Conservation (phyloP, 1,284 basidiomycete genomes). For the Leccinum insolens region DNA sequence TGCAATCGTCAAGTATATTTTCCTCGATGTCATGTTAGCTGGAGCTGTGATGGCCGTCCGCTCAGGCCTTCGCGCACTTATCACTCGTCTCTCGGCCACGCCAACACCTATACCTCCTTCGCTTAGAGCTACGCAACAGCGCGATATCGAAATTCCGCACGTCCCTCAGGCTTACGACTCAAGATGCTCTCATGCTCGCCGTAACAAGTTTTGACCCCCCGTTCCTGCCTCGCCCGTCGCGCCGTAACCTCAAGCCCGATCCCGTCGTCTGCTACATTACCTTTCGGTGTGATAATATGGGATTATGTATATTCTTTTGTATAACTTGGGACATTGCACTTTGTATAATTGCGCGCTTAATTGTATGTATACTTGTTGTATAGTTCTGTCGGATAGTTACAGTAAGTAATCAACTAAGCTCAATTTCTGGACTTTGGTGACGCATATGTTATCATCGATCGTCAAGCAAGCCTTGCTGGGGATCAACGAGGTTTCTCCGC, state of each 20-base stretch:
- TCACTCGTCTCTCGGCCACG: constrained; percentile 16
- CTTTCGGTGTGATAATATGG: constrained; percentile 31
- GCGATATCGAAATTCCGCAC: constrained; percentile 4
- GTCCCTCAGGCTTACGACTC: constrained; percentile 13
- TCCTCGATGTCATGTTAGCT: constrained; percentile 25
- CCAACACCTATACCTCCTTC: constrained; percentile 25
- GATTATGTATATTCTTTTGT: constrained; percentile 38
- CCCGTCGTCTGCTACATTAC: constrained; percentile 18
- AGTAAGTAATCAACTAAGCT: neutral
- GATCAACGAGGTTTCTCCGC: neutral
- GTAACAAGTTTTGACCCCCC: constrained; percentile 6
- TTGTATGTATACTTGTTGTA: constrained; percentile 28
- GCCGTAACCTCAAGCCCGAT: constrained; percentile 27
- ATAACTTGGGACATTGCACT: constrained; percentile 22
- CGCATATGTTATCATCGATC: neutral
- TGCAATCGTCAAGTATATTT: neutral
- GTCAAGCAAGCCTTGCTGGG: neutral
- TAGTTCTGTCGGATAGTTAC: neutral
- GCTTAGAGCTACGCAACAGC: constrained; percentile 15
- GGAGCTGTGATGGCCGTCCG: constrained; percentile 33
- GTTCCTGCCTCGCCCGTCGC: constrained; percentile 8
- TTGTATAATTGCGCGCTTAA: constrained; percentile 31
- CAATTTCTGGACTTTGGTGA: neutral
- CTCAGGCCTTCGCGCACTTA: constrained; percentile 19
- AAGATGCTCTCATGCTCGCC: constrained; percentile 29